Conservation (phyloP, 2,329 filamentous ascomycete genomes). For the Nigrospora oryzae region DNA sequence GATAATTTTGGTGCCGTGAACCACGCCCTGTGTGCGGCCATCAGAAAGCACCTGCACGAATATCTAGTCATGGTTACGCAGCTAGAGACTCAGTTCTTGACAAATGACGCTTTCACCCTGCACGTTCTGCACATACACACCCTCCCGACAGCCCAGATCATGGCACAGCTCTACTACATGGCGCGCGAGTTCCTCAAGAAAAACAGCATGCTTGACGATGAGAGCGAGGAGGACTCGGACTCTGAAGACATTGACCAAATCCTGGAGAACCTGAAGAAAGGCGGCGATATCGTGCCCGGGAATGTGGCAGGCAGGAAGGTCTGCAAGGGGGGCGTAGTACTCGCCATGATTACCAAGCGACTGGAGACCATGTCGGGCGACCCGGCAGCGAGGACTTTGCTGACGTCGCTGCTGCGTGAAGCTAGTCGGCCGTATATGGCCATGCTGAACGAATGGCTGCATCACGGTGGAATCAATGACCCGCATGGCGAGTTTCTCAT, state of each 20-base stretch:
- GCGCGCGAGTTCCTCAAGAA: conserved; percentile 81
- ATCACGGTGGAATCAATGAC: conserved; percentile 91
- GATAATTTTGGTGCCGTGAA: conserved; percentile 93
- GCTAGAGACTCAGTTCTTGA: conserved; percentile 85
- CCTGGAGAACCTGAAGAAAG: conserved; percentile 79
- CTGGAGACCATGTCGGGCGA: conserved; percentile 89
- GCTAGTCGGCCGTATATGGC: conserved; percentile 92
- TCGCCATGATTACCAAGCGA: conserved; percentile 76
- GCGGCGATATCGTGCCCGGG: conserved; percentile 70
- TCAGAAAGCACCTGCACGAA: conserved; percentile 84
- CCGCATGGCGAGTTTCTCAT: conserved; percentile 90
- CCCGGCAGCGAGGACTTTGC: conserved; percentile 71
- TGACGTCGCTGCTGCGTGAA: conserved; percentile 77
- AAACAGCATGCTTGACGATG: conserved; percentile 80
- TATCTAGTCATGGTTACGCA: conserved; percentile 90
- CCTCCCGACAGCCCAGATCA: conserved; percentile 81
- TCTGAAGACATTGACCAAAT: conserved; percentile 88
- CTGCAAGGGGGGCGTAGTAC: conserved; percentile 93
- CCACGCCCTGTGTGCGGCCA: conserved; percentile 90
- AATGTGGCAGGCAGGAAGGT: conserved; percentile 81
- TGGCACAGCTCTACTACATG: conserved; percentile 81
- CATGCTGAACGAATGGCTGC: conserved; percentile 98
- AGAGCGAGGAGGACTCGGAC: conserved; percentile 63
- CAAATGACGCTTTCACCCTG: conserved; percentile 80
- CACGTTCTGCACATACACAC: conserved; percentile 91